Evolutionary conservation across 2,329 filamentous ascomycete genomes (phyloP).

Genomic region (Trichoderma gracile): DNA sequence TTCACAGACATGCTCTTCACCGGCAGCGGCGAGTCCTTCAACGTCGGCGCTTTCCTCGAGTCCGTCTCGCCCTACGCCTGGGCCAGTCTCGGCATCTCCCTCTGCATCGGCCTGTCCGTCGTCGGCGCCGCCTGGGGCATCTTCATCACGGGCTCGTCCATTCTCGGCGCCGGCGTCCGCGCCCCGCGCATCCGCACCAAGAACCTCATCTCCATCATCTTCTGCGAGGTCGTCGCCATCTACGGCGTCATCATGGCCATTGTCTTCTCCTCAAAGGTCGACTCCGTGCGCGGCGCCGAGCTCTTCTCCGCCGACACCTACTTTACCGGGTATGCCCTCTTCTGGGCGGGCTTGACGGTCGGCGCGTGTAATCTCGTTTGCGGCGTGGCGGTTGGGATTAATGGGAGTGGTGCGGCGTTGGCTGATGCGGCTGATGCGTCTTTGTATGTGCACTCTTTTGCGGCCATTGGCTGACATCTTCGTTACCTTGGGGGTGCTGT

Average conservation of each 20-base stretch:
- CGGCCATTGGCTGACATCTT: not conserved
- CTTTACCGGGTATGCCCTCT: constrained; percentile 93
- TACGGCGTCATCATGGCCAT: constrained; percentile 99
- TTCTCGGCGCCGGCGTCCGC: constrained; percentile 93
- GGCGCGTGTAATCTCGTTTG: constrained; percentile 95
- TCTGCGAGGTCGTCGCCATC: constrained; percentile 99
- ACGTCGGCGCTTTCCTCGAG: constrained; percentile 94
- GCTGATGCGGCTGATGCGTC: constrained; percentile 91
- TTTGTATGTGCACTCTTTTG: constrained; percentile 63
- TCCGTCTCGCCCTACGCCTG: constrained; percentile 91
- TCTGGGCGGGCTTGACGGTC: constrained; percentile 94
- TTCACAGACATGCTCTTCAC: constrained; percentile 93
- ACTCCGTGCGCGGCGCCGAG: constrained; percentile 61
- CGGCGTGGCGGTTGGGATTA: constrained; percentile 95
- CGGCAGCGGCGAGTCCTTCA: constrained; percentile 92
- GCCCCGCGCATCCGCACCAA: constrained; percentile 98
- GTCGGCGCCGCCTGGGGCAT: constrained; percentile 99
- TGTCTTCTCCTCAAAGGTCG: constrained; percentile 89
- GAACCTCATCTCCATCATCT: constrained; percentile 99
- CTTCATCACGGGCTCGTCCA: constrained; percentile 96
- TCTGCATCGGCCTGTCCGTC: constrained; percentile 95
- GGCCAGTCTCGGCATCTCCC: constrained; percentile 84
- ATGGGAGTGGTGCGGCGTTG: constrained; percentile 92
- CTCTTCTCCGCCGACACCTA: constrained; percentile 77
- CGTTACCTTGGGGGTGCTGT: not conserved